Percentiles rank a stretch among this genome's conserved stretches.
Conservation (phyloP, 495 filamentous ascomycete genomes). For the Penicillium verhagenii region DNA sequence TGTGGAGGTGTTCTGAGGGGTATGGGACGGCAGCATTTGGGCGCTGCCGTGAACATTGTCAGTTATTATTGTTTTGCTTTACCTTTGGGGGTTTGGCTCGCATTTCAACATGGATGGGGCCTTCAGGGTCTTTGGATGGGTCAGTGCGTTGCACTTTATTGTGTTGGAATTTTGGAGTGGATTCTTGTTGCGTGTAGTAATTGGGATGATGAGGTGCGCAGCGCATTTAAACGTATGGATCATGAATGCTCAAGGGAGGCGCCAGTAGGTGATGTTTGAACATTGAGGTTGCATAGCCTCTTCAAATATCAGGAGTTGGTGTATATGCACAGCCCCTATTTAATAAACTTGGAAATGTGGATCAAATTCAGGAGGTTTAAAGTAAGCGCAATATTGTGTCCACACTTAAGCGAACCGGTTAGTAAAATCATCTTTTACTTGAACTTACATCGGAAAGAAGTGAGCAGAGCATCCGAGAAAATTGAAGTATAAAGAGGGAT, state of each 20-base stretch:
- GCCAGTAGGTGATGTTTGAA: background rate
- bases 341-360: no score
- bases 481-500: no score
- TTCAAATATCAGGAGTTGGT: no score
- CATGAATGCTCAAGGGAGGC: background rate
- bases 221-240: constrained; percentile 77
- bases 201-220: constrained; percentile 75
- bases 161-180: constrained; percentile 82
- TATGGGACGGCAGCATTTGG: constrained; percentile 87
- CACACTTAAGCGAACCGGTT: no score
- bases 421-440: no score
- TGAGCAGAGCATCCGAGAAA: no score
- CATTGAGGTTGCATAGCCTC: background rate
- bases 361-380: no score
- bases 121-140: constrained; percentile 83
- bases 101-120: constrained; percentile 82
- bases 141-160: constrained; percentile 84
- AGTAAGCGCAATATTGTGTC: no score
- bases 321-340: background rate
- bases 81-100: constrained; percentile 80
- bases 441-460: no score
- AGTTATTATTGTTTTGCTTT: constrained; percentile 86
- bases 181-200: constrained; percentile 72
- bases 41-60: constrained; percentile 84
- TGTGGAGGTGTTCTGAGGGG: constrained; percentile 82